Evolutionary conservation across 73 alveolate species (phyloP), one percentile per base, ranked within the genome.

Genomic region (Blepharisma stoltei): DNA sequence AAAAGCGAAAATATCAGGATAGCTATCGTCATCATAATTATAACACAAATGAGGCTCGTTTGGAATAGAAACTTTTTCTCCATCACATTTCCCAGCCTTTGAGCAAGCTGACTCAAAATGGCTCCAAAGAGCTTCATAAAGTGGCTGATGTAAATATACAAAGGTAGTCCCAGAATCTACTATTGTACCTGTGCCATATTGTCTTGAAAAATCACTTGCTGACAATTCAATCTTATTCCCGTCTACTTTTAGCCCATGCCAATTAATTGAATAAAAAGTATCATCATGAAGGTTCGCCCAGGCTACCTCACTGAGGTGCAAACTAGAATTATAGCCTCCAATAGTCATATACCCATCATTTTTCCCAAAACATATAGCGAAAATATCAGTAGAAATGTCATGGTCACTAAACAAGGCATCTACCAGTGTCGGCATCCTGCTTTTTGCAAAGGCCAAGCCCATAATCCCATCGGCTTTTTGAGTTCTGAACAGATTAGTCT

Each of bases 401-500:
- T 83, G 71, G 21, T 77, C 71, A 27, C 81, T 45, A 25, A 78
- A 82, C 48, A 93, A 25, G 41, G 78, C 55, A 4, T 90, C 87
- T 54, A 90, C 88, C 23, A 93, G 82, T 18, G 85, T 84, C 6
- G 97, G 97, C n/a, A 55, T 18, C 32, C 43, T 18, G 37, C 85
- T 82, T 14, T 84, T 47, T 5, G 68, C 85, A 11, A 75, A 81
- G 32, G 83, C 84, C 49, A 95, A 71, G 6, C 99, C 99, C 77
- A 95, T 76, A 49, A 95, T 95, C 0, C 99, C 99, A 87, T 95
- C 95, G 0, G 98, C 98, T 69, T 54, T 83, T 83, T 95, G 91
- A 1, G 96, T 84, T 52, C 84, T 47, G 78, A 95, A 95, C 41
- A 89, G 80, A 76, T 95, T 85, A 7, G 98, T 92, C 81, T 95